phyloP scores from a whole-genome alignment of 441 rosid genomes.

The Euphorbia corollata region DNA sequence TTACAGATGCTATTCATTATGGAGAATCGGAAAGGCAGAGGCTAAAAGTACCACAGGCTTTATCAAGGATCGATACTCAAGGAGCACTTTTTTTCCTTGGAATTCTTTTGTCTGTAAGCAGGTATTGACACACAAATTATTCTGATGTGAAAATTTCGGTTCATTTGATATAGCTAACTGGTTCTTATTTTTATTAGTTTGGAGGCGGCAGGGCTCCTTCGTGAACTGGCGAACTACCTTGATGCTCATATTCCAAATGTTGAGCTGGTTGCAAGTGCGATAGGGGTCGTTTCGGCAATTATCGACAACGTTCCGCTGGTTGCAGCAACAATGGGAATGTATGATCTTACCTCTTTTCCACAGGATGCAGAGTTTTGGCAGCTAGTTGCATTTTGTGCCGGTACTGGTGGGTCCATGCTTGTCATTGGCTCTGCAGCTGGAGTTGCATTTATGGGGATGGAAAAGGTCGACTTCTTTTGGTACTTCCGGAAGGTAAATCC shows the following conservation, averaged over 20 bases:
- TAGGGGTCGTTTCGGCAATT: slow-evolving; percentile 78
- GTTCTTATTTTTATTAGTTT: slow-evolving; percentile 38
- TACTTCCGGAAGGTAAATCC: slow-evolving; percentile 63
- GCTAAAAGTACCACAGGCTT: slow-evolving; percentile 93
- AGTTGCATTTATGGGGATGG: slow-evolving; percentile 94
- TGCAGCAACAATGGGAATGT: slow-evolving; percentile 97
- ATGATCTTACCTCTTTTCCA: slow-evolving; percentile 73
- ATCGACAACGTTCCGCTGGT: slow-evolving; percentile 87
- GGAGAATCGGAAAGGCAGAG: slow-evolving; percentile 83
- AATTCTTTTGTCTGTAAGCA: slow-evolving; percentile 81
- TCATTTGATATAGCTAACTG: background rate
- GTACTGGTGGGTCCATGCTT: slow-evolving; percentile 79
- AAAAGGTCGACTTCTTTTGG: slow-evolving; percentile 91
- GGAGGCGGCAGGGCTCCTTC: slow-evolving; percentile 92
- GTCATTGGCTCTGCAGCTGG: slow-evolving; percentile 86
- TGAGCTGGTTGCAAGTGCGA: slow-evolving; percentile 69
- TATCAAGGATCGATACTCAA: slow-evolving; percentile 87
- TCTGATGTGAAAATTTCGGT: too few relatives aligned
- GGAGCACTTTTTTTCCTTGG: slow-evolving; percentile 91
- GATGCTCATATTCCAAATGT: slow-evolving; percentile 66
- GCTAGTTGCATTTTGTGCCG: slow-evolving; percentile 78
- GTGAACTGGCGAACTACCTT: slow-evolving; percentile 79
- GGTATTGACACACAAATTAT: slow-evolving; percentile 33
- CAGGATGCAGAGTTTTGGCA: slow-evolving; percentile 91
- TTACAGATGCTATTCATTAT: slow-evolving; percentile 91